Evolutionary conservation across 805 yeast genomes (phyloP).

Genomic region (Zygotorulaspora chibaensis): DNA sequence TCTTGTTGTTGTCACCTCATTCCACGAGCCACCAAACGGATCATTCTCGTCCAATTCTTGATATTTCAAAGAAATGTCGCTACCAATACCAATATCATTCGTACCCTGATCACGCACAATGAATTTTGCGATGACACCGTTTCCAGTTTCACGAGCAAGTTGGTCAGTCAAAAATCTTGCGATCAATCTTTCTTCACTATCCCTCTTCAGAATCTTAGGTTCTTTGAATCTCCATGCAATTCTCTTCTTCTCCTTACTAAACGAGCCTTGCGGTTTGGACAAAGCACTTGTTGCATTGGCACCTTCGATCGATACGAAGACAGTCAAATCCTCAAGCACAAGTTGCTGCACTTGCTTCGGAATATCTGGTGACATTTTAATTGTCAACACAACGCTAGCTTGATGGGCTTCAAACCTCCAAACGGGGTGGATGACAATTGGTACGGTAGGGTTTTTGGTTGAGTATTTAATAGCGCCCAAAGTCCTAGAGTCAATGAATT

Average conservation of each 20-base stretch:
- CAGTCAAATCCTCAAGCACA: constrained; percentile 36
- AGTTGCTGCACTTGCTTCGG: constrained; percentile 34
- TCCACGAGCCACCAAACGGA: constrained; percentile 40
- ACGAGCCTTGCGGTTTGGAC: constrained; percentile 88
- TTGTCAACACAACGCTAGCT: constrained; percentile 75
- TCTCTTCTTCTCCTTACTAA: constrained; percentile 79
- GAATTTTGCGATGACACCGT: constrained; percentile 71
- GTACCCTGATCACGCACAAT: constrained; percentile 35
- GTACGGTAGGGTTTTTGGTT: constrained; percentile 50
- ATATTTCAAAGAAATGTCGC: constrained; percentile 39
- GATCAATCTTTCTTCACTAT: constrained; percentile 61
- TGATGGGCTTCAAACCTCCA: constrained; percentile 89
- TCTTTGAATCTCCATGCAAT: constrained; percentile 75
- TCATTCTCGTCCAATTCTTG: constrained; percentile 37
- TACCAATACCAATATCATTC: constrained; percentile 42
- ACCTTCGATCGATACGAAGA: constrained; percentile 55
- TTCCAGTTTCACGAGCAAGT: constrained; percentile 61
- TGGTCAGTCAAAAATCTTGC: constrained; percentile 83
- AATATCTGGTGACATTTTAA: constrained; percentile 39
- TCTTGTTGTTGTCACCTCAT: constrained; percentile 30
- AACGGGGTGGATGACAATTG: constrained; percentile 69
- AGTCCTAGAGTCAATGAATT: constrained; percentile 55
- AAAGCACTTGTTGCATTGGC: constrained; percentile 69
- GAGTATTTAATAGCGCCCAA: constrained; percentile 80
- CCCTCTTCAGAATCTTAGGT: constrained; percentile 37